Conservation (phyloP, 73 alveolate species). For the Paramecium sexaurelia region DNA sequence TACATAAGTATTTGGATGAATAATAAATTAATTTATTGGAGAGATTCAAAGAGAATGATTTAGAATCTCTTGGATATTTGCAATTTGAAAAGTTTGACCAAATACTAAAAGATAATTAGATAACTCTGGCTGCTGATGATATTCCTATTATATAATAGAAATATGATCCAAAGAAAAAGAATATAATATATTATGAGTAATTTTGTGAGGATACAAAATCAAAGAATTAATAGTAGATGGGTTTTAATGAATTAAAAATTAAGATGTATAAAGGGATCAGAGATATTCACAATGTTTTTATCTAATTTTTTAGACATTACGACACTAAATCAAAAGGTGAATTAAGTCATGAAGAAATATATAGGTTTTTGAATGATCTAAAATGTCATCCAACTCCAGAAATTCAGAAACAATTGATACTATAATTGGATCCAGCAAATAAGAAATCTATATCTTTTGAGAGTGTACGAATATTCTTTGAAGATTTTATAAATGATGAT, state of each 20-base stretch:
- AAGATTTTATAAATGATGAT: background rate
- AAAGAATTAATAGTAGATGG: background rate
- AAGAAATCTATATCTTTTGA: background rate
- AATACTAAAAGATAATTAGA: background rate
- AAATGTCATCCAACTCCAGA: background rate
- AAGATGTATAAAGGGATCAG: background rate
- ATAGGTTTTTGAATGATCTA: slow-evolving; percentile 22
- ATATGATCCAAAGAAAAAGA: slow-evolving; percentile 29
- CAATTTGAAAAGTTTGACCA: background rate
- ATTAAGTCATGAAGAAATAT: slow-evolving; percentile 18
- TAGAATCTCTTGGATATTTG: background rate
- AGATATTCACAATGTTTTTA: background rate
- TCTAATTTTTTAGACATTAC: background rate
- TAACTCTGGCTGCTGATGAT: background rate
- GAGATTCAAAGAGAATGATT: background rate
- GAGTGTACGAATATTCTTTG: background rate
- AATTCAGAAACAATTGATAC: background rate
- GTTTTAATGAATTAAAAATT: background rate
- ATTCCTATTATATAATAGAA: background rate
- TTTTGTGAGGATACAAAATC: slow-evolving; percentile 11
- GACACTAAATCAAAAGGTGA: background rate
- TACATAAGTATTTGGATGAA: background rate
- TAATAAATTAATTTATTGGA: background rate
- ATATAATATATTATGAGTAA: slow-evolving; percentile 10
- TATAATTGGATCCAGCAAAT: background rate